Base-by-base conservation (phyloP, 495 filamentous ascomycete species). In the Aspergillus kassunensis region DNA sequence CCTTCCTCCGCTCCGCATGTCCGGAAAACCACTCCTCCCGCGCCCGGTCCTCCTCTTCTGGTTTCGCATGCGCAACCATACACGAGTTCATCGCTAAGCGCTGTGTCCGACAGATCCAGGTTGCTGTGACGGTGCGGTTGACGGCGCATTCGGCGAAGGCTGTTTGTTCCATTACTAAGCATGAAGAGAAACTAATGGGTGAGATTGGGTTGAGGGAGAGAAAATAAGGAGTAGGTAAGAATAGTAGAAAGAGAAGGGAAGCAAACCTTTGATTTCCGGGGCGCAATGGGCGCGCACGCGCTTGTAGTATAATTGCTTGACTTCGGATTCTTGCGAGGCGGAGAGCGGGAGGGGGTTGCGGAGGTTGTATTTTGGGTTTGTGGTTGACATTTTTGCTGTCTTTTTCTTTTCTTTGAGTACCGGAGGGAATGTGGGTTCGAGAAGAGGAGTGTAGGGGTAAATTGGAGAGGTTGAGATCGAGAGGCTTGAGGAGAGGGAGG, bases 341-440 rank as follows among this genome's bases (percentile, higher is more conserved):
- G 91, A 95, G 42, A 98, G 80, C n/a, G 95, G 93, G 40, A 96
- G 73, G 2, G 93, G 93, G 64, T 95, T 96, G 57, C 82, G 80
- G 55, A 77, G 64, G 56, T 74, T 75, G 54, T 72, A 69, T 58
- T 69, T 65, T 45, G 52, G 45, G 19, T 34, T 46, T 21, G 44
- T 46, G 30, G 30, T 46, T 35, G 44, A 35, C 44, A 46, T 46
- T 34, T 13, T 46, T n/a, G 16, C 7, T 13, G n/a, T 7, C 21
- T 23, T 5, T 3, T 45, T n/a, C 16, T 4, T 24, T 31, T 10
- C 9, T 34, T 16, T 18, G 25, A 30, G 13, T n/a, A n/a, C n/a
- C n/a, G 13, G 15, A 15, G 4, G 1, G 30, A 20, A 25, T 21
- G 35, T 9, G 18, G 27, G 27, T 29, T 29, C 27, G n/a, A n/a